Conservation (phyloP, 441 rosid species). For the Codiaeum variegatum region DNA sequence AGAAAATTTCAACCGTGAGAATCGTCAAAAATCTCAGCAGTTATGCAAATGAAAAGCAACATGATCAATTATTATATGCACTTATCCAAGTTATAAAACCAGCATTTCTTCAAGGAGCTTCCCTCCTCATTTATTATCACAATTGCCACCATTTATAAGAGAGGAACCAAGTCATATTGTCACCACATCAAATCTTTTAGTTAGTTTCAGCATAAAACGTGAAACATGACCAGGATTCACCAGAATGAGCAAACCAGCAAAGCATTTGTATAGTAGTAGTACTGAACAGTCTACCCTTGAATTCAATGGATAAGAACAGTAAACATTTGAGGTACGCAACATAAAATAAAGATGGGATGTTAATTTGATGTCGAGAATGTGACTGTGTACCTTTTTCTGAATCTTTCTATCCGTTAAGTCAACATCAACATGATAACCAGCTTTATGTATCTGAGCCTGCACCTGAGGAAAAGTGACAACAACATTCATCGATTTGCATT, state of each 20-base stretch:
- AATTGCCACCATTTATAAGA: neutral
- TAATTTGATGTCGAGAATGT: slow-evolving; percentile 12
- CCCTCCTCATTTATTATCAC: neutral
- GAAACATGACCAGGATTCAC: neutral
- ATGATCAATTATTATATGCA: neutral
- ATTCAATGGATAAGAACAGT: neutral
- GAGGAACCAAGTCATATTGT: neutral
- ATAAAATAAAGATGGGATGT: neutral
- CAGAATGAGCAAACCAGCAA: neutral
- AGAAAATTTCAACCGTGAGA: neutral
- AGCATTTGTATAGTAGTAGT: neutral
- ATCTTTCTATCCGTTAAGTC: slow-evolving; percentile 83
- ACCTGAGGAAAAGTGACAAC: slow-evolving; percentile 42
- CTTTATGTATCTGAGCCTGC: slow-evolving; percentile 55
- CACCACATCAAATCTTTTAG: neutral
- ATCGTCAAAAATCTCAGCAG: neutral
- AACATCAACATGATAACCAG: slow-evolving; percentile 77
- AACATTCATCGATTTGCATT: slow-evolving; percentile 4
- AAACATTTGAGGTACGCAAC: neutral
- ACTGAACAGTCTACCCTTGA: neutral
- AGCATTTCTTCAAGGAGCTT: neutral
- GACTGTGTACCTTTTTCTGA: slow-evolving; percentile 71
- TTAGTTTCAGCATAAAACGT: neutral
- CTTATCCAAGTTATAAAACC: neutral
- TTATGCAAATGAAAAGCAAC: neutral